Percentiles rank a stretch among this genome's conserved stretches.
Evolutionary conservation across 306 rosid species (phyloP).

Genomic region (Hippophae rhamnoides): DNA sequence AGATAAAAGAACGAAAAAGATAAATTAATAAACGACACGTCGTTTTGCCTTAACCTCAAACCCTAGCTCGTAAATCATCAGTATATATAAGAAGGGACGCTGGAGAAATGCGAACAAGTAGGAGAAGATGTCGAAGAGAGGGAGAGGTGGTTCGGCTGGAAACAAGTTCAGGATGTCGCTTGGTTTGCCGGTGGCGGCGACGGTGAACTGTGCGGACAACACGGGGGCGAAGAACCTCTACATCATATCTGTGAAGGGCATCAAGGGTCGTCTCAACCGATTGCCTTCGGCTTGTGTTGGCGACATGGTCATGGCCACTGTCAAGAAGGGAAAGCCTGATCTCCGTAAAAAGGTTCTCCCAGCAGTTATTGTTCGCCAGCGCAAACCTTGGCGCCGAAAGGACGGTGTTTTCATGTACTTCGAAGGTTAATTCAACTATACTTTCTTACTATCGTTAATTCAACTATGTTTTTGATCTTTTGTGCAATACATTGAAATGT

Average conservation of each 20-base stretch:
- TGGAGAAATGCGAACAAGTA: background rate
- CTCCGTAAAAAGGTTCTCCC: slow-evolving; percentile 89
- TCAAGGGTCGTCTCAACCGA: slow-evolving; percentile 76
- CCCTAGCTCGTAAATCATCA: background rate
- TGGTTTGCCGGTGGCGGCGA: slow-evolving; percentile 96
- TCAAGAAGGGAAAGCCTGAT: slow-evolving; percentile 86
- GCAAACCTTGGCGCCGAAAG: slow-evolving; percentile 92
- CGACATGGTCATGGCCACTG: slow-evolving; percentile 97
- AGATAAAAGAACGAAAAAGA: too few species aligned
- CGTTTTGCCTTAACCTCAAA: background rate
- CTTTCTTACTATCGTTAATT: background rate
- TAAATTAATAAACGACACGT: too few species aligned
- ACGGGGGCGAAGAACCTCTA: slow-evolving; percentile 89
- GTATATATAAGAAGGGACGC: background rate
- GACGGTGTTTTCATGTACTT: slow-evolving; percentile 94
- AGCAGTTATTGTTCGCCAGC: slow-evolving; percentile 85
- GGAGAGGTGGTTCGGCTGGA: slow-evolving; percentile 86
- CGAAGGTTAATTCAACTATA: slow-evolving; percentile 38
- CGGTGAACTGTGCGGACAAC: slow-evolving; percentile 87
- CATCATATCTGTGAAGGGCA: slow-evolving; percentile 83
- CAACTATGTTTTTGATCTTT: background rate
- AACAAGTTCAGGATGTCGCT: slow-evolving; percentile 93
- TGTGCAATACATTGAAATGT: too few species aligned
- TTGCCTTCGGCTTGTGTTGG: slow-evolving; percentile 93
- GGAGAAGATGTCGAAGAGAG: slow-evolving; percentile 30